Evolutionary conservation across 441 rosid species (phyloP).

Genomic region (Cnidoscolus chayamansa): DNA sequence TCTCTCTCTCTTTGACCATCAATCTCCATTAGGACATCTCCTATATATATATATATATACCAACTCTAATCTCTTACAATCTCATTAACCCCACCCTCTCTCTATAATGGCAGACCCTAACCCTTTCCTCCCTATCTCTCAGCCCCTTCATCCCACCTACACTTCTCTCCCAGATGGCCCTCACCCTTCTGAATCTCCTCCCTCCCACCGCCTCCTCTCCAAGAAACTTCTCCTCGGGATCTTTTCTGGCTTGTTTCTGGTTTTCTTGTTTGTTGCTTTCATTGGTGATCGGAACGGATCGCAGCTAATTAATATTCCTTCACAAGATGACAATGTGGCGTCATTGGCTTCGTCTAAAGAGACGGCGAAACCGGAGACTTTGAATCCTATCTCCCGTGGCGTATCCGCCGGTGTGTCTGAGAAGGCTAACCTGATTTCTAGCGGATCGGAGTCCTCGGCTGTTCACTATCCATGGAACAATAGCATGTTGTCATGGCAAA

Average conservation of each 20-base stretch:
- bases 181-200: too few species aligned
- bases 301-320: background rate
- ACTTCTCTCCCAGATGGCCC: constrained; percentile 26
- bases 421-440: constrained; percentile 42
- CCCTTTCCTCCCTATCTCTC: constrained; percentile 25
- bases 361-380: constrained; percentile 14
- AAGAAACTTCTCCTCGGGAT: constrained; percentile 27
- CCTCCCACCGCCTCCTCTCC: constrained; percentile 24
- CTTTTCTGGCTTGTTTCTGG: constrained; percentile 37
- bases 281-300: constrained; percentile 9
- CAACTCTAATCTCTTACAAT: background rate
- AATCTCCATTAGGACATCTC: background rate
- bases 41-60: background rate
- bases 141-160: constrained; percentile 10
- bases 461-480: constrained; percentile 62
- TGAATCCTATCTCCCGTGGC: constrained; percentile 43
- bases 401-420: constrained; percentile 70
- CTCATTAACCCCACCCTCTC: background rate
- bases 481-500: constrained; percentile 85
- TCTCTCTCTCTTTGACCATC: background rate
- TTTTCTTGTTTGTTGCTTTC: constrained; percentile 35
- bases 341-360: background rate
- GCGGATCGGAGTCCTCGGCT: constrained; percentile 13
- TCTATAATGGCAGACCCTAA: constrained; percentile 21
- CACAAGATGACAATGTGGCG: constrained; percentile 2